Evolutionary conservation across 805 yeast genomes (phyloP).

Genomic region (Kuraishia ogatae): DNA sequence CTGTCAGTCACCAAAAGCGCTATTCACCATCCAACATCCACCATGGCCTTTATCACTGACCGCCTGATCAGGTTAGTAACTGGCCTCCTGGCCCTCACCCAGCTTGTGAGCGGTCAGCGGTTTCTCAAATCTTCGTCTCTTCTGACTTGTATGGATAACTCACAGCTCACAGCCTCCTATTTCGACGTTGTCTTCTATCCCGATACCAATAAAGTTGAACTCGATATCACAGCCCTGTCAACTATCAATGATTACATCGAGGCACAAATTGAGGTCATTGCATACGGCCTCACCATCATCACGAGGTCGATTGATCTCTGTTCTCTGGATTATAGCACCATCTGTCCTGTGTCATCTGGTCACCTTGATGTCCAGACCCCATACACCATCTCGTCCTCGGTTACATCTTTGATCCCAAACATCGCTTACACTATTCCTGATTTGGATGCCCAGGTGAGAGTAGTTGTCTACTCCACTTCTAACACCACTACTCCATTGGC

Average conservation of each 20-base stretch:
- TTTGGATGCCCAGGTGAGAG: constrained; percentile 83
- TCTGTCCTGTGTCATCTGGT: constrained; percentile 86
- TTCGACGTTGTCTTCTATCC: constrained; percentile 76
- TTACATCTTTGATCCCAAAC: constrained; percentile 56
- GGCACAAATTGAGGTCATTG: constrained; percentile 58
- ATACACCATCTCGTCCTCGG: constrained; percentile 30
- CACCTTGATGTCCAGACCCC: constrained; percentile 63
- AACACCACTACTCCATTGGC: constrained; percentile 48
- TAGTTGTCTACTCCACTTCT: constrained; percentile 47
- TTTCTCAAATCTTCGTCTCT: constrained; percentile 44
- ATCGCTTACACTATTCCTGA: constrained; percentile 90
- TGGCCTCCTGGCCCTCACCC: background rate
- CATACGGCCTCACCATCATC: constrained; percentile 70
- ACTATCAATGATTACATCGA: constrained; percentile 65
- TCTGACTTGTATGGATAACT: constrained; percentile 85
- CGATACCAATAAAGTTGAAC: constrained; percentile 46
- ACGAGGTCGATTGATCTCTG: constrained; percentile 56
- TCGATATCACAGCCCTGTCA: constrained; percentile 71
- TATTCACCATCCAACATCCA: background rate
- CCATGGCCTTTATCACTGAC: background rate
- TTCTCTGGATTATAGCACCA: constrained; percentile 36
- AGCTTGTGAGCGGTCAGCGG: constrained; percentile 4
- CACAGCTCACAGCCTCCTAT: constrained; percentile 76
- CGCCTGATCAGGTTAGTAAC: background rate
- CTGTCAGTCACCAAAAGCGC: background rate